Evolutionary conservation across 495 filamentous ascomycete species (phyloP).

Genomic region (Melanomma pulvis-pyrius): DNA sequence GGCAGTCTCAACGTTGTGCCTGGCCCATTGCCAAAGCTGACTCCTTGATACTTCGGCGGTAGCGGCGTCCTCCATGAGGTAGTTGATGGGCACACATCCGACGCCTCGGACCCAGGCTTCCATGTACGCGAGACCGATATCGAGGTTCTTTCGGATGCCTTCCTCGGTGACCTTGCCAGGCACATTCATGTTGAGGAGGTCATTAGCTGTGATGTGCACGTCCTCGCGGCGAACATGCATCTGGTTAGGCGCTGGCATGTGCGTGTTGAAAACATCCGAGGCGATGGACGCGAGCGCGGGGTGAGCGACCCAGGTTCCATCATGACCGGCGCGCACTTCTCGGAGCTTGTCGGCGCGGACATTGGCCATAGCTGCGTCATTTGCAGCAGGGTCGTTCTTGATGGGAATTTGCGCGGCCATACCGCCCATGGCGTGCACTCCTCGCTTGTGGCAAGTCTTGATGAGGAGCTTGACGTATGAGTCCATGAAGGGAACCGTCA

Average conservation of each 20-base stretch:
- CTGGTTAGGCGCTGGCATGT: conserved; percentile 99
- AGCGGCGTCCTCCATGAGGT: conserved; percentile 98
- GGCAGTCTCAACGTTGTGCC: conserved; percentile 79
- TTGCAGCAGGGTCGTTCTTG: conserved; percentile 87
- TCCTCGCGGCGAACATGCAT: conserved; percentile 89
- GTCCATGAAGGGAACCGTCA: conserved; percentile 99
- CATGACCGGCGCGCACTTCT: conserved; percentile 92
- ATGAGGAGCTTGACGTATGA: conserved; percentile 94
- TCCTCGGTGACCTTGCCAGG: conserved; percentile 92
- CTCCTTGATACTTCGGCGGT: conserved; percentile 92
- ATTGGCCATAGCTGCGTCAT: conserved; percentile 91
- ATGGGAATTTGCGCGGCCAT: conserved; percentile 99
- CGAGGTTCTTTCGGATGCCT: conserved; percentile 96
- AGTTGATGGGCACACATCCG: conserved; percentile 97
- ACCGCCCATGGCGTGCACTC: conserved; percentile 98
- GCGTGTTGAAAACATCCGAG: conserved; percentile 91
- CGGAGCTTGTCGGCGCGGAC: conserved; percentile 95
- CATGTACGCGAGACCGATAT: conserved; percentile 97
- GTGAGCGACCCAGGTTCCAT: conserved; percentile 97
- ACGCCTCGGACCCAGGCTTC: conserved; percentile 95
- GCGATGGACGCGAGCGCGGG: conserved; percentile 90
- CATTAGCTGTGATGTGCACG: conserved; percentile 80
- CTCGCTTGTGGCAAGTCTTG: conserved; percentile 93
- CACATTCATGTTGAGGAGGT: conserved; percentile 98
- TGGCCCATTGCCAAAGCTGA: conserved; percentile 96